Conservation (phyloP, 495 filamentous ascomycete species). For the Lindgomyces ingoldianus region DNA sequence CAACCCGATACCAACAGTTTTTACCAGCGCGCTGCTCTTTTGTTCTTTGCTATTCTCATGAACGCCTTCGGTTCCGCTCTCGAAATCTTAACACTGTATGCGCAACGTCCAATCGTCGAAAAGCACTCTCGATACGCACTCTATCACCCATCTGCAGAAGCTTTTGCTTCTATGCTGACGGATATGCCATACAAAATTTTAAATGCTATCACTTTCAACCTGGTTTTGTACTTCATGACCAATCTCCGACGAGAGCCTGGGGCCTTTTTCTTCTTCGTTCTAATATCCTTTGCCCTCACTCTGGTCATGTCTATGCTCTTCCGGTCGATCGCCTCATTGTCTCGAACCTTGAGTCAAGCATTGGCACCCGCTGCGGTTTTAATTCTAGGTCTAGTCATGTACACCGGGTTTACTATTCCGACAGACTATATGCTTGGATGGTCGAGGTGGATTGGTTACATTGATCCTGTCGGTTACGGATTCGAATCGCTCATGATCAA, state of each 20-base stretch:
- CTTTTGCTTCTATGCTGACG: conserved; percentile 76
- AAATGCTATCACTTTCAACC: conserved; percentile 62
- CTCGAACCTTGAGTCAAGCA: conserved; percentile 76
- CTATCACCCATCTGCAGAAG: conserved; percentile 87
- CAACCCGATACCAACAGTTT: conserved; percentile 64
- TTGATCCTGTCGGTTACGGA: conserved; percentile 82
- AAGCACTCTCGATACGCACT: conserved; percentile 90
- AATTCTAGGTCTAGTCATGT: conserved; percentile 80
- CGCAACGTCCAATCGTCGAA: conserved; percentile 88
- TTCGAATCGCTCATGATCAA: conserved; percentile 92
- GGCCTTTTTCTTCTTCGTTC: conserved; percentile 56
- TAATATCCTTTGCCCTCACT: conserved; percentile 49
- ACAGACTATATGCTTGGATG: conserved; percentile 73
- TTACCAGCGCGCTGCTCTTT: conserved; percentile 74
- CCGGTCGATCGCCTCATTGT: conserved; percentile 77
- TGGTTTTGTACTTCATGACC: conserved; percentile 84
- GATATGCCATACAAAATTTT: conserved; percentile 69
- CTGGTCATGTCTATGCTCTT: conserved; percentile 58
- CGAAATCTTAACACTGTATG: conserved; percentile 83
- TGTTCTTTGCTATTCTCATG: conserved; percentile 87
- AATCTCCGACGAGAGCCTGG: conserved; percentile 74
- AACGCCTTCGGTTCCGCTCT: conserved; percentile 79
- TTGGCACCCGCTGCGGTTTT: conserved; percentile 81
- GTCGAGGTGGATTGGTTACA: conserved; percentile 85
- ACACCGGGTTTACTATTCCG: conserved; percentile 88